Evolutionary conservation across 139 green algal species (phyloP).

Genomic region (Raphidocelis subcapitata): DNA sequence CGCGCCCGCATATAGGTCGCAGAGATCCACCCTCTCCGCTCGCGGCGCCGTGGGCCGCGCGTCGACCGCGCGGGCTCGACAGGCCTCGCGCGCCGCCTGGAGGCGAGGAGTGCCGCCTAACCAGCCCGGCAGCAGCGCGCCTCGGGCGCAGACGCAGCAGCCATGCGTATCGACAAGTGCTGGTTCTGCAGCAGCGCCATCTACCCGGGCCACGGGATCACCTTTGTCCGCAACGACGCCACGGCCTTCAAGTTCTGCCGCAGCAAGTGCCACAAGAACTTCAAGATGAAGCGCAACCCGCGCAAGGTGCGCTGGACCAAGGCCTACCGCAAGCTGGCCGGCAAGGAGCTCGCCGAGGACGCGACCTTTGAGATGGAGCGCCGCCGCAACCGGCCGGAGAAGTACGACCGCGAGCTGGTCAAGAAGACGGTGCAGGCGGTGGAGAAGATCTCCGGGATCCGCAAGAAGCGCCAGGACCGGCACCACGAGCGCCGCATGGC

Average conservation of each 20-base stretch:
- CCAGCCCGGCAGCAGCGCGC: too few relatives aligned
- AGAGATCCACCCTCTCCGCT: too few relatives aligned
- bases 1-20: too few relatives aligned
- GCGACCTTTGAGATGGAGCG: conserved; percentile 97
- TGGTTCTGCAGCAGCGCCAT: conserved; percentile 98
- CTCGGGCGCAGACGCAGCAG: background rate
- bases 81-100: background rate
- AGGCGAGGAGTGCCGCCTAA: too few relatives aligned
- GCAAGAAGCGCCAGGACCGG: conserved; percentile 78
- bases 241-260: conserved; percentile 94
- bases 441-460: conserved; percentile 82
- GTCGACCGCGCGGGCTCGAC: background rate
- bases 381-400: conserved; percentile 89
- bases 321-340: conserved; percentile 90
- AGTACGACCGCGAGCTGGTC: conserved; percentile 94
- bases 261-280: conserved; percentile 99
- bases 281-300: conserved; percentile 99
- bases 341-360: conserved; percentile 95
- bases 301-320: conserved; percentile 98
- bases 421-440: conserved; percentile 93
- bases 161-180: conserved; percentile 98
- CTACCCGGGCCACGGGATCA: conserved; percentile 96
- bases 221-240: conserved; percentile 95
- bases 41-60: too few relatives aligned
- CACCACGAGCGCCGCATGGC: conserved; percentile 90